Evolutionary conservation across 768 basidiomycete species (phyloP).

Genomic region (Suillus subaureus): DNA sequence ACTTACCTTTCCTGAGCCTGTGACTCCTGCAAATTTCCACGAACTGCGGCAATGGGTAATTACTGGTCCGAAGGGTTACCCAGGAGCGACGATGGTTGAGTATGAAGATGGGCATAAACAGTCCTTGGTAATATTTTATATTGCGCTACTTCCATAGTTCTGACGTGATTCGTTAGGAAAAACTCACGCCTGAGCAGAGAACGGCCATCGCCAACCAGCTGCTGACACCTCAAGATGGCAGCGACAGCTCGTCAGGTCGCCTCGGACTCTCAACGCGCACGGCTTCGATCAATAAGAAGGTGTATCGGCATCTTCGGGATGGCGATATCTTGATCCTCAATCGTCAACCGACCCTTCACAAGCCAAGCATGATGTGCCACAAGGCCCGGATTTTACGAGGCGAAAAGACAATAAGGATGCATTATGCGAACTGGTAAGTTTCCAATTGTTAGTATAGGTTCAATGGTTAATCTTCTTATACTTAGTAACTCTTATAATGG

Average conservation of each 20-base stretch:
- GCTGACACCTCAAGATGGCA: slow-evolving; percentile 83
- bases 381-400: slow-evolving; percentile 88
- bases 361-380: slow-evolving; percentile 99
- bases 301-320: slow-evolving; percentile 91
- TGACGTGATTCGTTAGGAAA: slow-evolving; percentile 56
- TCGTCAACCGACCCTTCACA: slow-evolving; percentile 97
- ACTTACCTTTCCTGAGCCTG: slow-evolving; percentile 96
- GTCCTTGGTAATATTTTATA: slow-evolving; percentile 58
- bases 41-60: slow-evolving; percentile 89
- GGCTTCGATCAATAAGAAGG: slow-evolving; percentile 90
- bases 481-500: slow-evolving; percentile 96
- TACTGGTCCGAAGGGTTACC: slow-evolving; percentile 84
- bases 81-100: slow-evolving; percentile 93
- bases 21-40: slow-evolving; percentile 88
- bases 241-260: slow-evolving; percentile 40
- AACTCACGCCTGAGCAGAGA: slow-evolving; percentile 83
- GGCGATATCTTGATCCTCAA: slow-evolving; percentile 96
- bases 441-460: slow-evolving; percentile 9
- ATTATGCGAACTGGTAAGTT: slow-evolving; percentile 96
- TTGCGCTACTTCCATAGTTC: background rate
- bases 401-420: slow-evolving; percentile 99
- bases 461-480: slow-evolving; percentile 17
- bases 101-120: slow-evolving; percentile 92
- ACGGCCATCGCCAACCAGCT: slow-evolving; percentile 96
- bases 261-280: slow-evolving; percentile 76